Base-by-base conservation (phyloP, 1,284 basidiomycete species). In the Coniophora puteana region DNA sequence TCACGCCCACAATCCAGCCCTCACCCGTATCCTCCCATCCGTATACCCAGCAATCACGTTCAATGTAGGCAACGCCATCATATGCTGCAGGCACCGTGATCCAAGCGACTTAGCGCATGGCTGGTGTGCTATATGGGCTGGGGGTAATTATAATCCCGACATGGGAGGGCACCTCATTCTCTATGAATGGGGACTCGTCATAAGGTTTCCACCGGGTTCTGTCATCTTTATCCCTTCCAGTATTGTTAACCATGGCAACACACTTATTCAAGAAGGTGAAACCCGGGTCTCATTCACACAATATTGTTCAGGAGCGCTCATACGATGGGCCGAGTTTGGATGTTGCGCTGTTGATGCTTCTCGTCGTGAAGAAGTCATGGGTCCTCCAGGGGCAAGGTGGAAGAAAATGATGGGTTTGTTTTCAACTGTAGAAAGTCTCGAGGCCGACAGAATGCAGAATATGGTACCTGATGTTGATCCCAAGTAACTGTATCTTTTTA, bases 121-220 rank as follows among this genome's bases (percentile, higher is more conserved):
- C 0, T 16, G 8, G 36, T 54, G 50, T 5, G 5, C 16, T 2
- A 46, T 55, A 3, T 47, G 38, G 0, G 43, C 47, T 0, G 33
- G 49, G 0, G 42, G 54, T 0, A 2, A 2, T 3, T 57, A 41
- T 12, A 3, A 45, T 4, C 31, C 39, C 0, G 36, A 22, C 5
- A 13, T 0, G 0, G 42, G 51, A 0, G 47, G 51, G 0, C 53
- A 56, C 16, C 18, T 54, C 0, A 41, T 43, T 0, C 24, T 54
- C 0, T 8, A 22, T 3, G 50, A 52, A n/a, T 24, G 54, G 1
- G 8, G 30, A 0, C 18, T 53, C 0, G 17, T 44, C 0, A 4
- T 44, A 1, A 21, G 42, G 8, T 52, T 55, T 27, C 53, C 49
- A 1, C 44, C 53, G 1, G 51, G 51, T 0, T 27, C 52, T 0